These are phyloP conservation scores for Taiwanofungus camphoratus DNA, from an alignment of 1,284 basidiomycete genomes.

Conservation along the genomic window DNA sequence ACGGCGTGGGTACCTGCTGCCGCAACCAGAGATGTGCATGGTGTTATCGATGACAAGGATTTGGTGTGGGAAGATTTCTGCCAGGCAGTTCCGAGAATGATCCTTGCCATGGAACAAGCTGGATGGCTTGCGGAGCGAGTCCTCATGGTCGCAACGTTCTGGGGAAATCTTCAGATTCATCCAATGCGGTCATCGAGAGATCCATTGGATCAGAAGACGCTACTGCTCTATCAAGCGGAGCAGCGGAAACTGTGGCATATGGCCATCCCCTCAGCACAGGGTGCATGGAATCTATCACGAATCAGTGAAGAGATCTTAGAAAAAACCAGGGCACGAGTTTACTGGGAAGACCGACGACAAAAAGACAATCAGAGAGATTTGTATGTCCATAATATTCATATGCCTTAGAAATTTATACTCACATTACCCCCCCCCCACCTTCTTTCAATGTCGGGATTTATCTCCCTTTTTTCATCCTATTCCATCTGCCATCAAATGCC, in stretches of 20 bases:
- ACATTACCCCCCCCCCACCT: neutral
- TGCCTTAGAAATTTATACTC: no score
- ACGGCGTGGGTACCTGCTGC: neutral
- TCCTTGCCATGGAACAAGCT: neutral
- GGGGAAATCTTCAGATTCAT: slow-evolving; percentile 2
- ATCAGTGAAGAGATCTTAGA: neutral
- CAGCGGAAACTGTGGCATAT: neutral
- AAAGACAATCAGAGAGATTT: neutral
- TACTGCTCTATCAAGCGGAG: neutral
- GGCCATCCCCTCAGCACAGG: neutral
- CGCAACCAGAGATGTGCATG: neutral
- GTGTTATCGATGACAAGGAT: neutral
- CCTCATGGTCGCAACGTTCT: slow-evolving; percentile 4
- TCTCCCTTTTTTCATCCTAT: neutral
- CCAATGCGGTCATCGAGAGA: neutral
- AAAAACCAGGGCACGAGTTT: neutral
- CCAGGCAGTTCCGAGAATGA: neutral
- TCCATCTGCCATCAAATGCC: neutral
- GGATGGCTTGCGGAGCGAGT: slow-evolving; percentile 4
- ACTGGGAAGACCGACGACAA: neutral
- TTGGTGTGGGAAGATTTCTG: slow-evolving; percentile 4
- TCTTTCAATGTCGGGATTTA: neutral
- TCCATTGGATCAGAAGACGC: neutral
- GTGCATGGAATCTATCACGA: neutral
- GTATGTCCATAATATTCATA: neutral